Conservation (phyloP, 176 grass and related monocot species). For the Hordeum marinum region DNA sequence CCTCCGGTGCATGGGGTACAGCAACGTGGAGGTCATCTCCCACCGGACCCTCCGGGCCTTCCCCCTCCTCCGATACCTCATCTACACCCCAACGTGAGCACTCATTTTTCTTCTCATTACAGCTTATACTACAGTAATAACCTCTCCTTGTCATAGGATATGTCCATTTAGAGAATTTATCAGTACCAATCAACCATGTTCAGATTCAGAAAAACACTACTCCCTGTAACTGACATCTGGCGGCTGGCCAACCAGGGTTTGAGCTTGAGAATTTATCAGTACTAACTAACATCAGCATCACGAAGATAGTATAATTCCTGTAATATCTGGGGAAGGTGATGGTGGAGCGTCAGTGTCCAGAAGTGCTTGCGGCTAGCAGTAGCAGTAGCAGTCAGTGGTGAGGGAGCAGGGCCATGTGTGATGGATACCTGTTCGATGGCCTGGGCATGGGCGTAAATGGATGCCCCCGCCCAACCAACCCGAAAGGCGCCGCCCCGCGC, state of each 20-base stretch:
- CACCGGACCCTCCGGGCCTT: conserved; percentile 40
- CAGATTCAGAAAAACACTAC: no score
- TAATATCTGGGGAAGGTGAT: not conserved
- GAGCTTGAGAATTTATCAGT: no score
- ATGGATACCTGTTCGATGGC: not conserved
- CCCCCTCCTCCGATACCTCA: conserved; percentile 65
- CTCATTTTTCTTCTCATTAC: no score
- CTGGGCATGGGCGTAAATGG: not conserved
- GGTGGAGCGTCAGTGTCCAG: not conserved
- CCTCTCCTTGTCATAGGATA: no score
- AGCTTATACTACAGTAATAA: no score
- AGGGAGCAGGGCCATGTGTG: not conserved
- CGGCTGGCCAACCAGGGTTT: no score
- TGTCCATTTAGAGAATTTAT: no score
- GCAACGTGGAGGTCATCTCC: conserved; percentile 86
- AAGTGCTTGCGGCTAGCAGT: not conserved
- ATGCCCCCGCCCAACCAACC: not conserved
- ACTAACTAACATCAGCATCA: not conserved
- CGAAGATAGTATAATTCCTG: not conserved
- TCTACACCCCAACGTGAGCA: conserved; percentile 80
- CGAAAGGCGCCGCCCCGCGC: not conserved
- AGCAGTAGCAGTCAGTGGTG: not conserved
- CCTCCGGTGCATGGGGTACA: conserved; percentile 80
- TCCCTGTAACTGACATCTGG: no score
- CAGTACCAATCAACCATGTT: not conserved